Evolutionary conservation across 2,329 filamentous ascomycete species (phyloP).

Genomic region (Colletotrichum sp.): DNA sequence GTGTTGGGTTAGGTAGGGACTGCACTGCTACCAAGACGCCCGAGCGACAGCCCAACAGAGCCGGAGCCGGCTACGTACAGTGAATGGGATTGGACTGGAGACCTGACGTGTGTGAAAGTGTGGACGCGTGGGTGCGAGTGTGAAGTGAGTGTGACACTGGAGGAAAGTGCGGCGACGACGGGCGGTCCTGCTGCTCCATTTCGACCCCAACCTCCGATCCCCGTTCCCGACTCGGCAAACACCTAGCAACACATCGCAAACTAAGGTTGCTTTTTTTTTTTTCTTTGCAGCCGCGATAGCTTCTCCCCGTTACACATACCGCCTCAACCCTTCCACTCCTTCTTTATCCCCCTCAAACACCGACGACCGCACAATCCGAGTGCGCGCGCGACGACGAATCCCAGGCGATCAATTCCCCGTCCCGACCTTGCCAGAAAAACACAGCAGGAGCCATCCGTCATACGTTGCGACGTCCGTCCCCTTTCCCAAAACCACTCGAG

Average conservation of each 20-base stretch:
- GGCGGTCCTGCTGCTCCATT: constrained; percentile 1
- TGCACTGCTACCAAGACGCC: background rate
- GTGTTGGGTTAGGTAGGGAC: background rate
- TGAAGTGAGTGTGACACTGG: background rate
- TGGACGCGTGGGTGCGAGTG: background rate
- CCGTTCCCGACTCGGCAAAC: constrained; percentile 12
- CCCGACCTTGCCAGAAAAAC: background rate
- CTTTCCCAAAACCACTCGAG: background rate
- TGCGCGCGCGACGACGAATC: background rate
- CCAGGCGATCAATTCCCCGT: background rate
- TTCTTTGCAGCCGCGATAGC: background rate
- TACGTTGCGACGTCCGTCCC: constrained; percentile 3
- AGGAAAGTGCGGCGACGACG: background rate
- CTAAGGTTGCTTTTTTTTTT: background rate
- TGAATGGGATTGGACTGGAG: background rate
- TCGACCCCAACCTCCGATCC: constrained; percentile 18
- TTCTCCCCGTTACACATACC: background rate
- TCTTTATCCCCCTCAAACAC: background rate
- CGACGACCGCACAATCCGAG: background rate
- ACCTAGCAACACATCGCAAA: constrained; percentile 6
- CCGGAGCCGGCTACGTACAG: background rate
- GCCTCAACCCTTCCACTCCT: background rate
- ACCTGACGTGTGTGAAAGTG: background rate
- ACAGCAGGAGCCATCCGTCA: background rate
- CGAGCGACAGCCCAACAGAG: background rate